Conservation (phyloP, 2,329 filamentous ascomycete species). For the Trichoderma hamatum region DNA sequence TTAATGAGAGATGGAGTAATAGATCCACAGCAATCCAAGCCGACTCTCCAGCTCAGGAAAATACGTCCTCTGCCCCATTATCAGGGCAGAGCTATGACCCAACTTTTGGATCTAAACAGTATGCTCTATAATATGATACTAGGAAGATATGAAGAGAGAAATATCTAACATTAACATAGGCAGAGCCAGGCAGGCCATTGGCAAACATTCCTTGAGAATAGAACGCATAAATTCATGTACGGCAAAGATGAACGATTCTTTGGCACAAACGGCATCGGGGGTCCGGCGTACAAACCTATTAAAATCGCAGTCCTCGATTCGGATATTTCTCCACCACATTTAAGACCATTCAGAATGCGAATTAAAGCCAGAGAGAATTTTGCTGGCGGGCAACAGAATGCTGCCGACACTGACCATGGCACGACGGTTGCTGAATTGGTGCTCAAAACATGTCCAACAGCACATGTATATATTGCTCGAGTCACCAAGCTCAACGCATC, state of each 20-base stretch:
- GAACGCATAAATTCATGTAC: not conserved
- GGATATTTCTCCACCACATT: not conserved
- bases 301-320: not conserved
- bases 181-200: not conserved
- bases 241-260: not conserved
- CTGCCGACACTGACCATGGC: not conserved
- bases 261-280: not conserved
- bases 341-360: not conserved
- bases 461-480: not conserved
- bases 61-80: not conserved
- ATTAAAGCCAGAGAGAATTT: not conserved
- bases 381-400: not conserved
- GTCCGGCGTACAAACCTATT: not conserved
- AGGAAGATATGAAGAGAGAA: not conserved
- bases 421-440: not conserved
- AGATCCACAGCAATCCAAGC: not conserved
- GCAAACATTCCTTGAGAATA: not conserved
- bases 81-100: not conserved
- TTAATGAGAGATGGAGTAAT: not conserved
- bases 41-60: not conserved
- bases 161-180: not conserved
- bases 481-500: not conserved
- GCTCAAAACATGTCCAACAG: slow-evolving; percentile 2
- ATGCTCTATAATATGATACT: not conserved
- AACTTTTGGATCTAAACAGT: not conserved